Base-by-base conservation (phyloP, 1,284 basidiomycete genomes). In the Fomitopsis schrenkii region DNA sequence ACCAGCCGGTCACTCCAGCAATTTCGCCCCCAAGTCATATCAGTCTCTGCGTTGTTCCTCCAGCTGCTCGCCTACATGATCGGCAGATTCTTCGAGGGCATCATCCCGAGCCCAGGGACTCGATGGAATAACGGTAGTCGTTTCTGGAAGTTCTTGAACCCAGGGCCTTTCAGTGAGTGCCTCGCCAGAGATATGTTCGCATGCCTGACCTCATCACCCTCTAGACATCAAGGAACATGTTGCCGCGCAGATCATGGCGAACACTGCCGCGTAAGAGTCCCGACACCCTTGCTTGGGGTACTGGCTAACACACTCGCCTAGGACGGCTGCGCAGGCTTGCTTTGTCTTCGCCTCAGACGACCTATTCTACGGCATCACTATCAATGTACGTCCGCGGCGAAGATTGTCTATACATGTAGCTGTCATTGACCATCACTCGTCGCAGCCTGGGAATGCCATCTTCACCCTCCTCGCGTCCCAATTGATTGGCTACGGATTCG, bases 201-300 rank as follows among this genome's bases (percentile, higher is more conserved):
- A 22, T 30, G 58, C 10, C 30, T 48, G 41, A 30, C 46, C 38
- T 42, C 38, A 9, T 38, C 28, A 1, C 19, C n/a, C 30, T 54
- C 22, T 56, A 81, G 80, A 85, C 69, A 76, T 84, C 69, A 83
- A 83, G 74, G 85, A 87, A 67, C 83, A 86, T 68, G 82, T 83
- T 40, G 80, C 82, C 3, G 83, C 85, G 61, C 82, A 80, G n/a
- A 84, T 86, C 63, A 82, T 87, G 72, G 67, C 66, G 42, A 70
- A 72, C 48, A 70, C 72, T 33, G 70, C 72, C 57, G 71, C 71
- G 42, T 59, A 55, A 4, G 58, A 54, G 15, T 30, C 0, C 26
- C 2, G 36, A 9, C 4, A 12, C 28, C 8, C 19, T 26, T 38
- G 15, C 19, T 5, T 19, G 19, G 22, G 6, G 17, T 9, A 46